phyloP scores from a whole-genome alignment of 176 grass and related monocot genomes.

The Zea mays region DNA sequence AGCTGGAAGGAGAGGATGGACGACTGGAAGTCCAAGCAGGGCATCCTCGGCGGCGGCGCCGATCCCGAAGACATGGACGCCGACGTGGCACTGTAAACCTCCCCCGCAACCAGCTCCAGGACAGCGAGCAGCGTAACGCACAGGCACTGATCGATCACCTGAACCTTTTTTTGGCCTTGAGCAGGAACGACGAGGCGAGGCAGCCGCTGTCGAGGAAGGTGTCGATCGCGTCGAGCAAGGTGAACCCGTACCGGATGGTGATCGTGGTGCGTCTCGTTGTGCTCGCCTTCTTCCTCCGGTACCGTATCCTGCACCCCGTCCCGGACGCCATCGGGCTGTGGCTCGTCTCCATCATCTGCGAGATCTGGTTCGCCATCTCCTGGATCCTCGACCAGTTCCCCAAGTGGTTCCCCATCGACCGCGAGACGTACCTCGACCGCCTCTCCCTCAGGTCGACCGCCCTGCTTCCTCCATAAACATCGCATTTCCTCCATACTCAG shows the following conservation, averaged over 20 bases:
- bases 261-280: conserved; percentile 85
- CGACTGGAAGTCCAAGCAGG: conserved; percentile 96
- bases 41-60: conserved; percentile 45
- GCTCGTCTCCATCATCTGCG: conserved; percentile 91
- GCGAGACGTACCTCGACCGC: conserved; percentile 95
- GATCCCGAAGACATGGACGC: conserved; percentile 84
- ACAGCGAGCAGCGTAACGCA: no score
- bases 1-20: conserved; percentile 99
- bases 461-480: no score
- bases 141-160: background rate
- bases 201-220: conserved; percentile 96
- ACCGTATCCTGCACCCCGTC: conserved; percentile 83
- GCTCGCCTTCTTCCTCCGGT: conserved; percentile 78
- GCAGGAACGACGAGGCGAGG: conserved; percentile 85
- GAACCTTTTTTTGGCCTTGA: background rate
- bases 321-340: conserved; percentile 77
- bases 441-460: conserved; percentile 56
- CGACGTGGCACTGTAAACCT: conserved; percentile 77
- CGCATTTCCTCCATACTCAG: no score
- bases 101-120: no score
- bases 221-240: conserved; percentile 91
- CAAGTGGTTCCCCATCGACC: conserved; percentile 96
- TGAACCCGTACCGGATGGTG: conserved; percentile 94
- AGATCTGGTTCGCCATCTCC: conserved; percentile 93
- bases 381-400: conserved; percentile 99